Base-by-base conservation (phyloP, 352 stramenopile species). In the Pythium rhizo-oryzae region DNA sequence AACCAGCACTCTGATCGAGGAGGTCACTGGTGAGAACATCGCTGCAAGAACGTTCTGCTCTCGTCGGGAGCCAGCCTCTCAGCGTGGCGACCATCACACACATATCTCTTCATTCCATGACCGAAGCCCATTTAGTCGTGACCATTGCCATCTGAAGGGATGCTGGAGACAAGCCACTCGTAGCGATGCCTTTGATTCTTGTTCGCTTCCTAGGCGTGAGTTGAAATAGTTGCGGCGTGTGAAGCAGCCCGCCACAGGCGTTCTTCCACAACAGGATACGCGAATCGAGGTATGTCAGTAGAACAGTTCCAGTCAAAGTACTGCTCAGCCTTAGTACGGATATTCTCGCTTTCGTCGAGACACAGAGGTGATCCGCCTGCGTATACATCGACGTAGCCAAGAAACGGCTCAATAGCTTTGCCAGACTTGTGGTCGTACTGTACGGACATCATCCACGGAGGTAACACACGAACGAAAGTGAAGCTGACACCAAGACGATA, bases 281-380 rank as follows among this genome's bases (percentile, higher is more conserved):
- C 44, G 13, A 51, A 51, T 2, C 18, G 44, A 4, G 19, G 4
- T 5, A 25, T 25, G 8, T 6, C 11, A 12, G 44, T 51, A 3
- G 44, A 51, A 19, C 44, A 51, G 12, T 51, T 25, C 44, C 44
- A 51, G 4, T 51, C 18, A 25, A 28, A 51, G 44, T 55, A 55
- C 5, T 9, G 19, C 49, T n/a, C 21, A 7, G 49, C 49, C 19
- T n/a, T 41, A 13, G n/a, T 35, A 1, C 51, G 54, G 1, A 39
- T 8, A 19, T 3, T 19, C 46, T 65, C 13, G 35, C 37, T 8
- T 4, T 50, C 30, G 44, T 24, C 24, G 7, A 5, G 2, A 46
- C 61, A 67, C 23, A 67, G 9, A 25, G 51, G 39, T 15, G 61
- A 33, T 0, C 50, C 51, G 16, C 61, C 44, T 11, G 61, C 61